A percentile compares a stretch with the other conserved stretches of the same genome.
These are phyloP conservation scores for Groenewaldozyma tartarivorans DNA, from an alignment of 805 yeast species.

Conservation along the genomic window DNA sequence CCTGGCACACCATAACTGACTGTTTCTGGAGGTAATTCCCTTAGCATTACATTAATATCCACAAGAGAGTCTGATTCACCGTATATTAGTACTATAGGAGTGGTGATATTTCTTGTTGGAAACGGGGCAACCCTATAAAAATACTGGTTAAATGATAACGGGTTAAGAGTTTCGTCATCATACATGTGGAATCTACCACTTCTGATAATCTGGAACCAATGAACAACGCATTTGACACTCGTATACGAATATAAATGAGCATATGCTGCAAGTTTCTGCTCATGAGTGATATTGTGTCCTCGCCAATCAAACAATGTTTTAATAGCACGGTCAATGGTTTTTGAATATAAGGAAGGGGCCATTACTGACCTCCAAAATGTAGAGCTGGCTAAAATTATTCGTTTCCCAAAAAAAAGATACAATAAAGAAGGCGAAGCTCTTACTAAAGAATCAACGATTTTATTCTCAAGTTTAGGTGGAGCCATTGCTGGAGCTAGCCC, in stretches of 20 bases:
- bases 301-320: conserved; percentile 71
- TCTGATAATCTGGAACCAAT: conserved; percentile 87
- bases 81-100: conserved; percentile 71
- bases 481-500: conserved; percentile 94
- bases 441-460: conserved; percentile 63
- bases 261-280: conserved; percentile 73
- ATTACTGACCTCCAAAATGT: conserved; percentile 68
- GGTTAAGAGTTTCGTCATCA: conserved; percentile 42
- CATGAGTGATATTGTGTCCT: conserved; percentile 54
- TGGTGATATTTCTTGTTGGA: conserved; percentile 56
- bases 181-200: conserved; percentile 79
- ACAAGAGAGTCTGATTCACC: conserved; percentile 78
- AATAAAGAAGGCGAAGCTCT: conserved; percentile 68
- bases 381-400: conserved; percentile 67
- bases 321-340: conserved; percentile 63
- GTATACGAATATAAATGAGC: conserved; percentile 87
- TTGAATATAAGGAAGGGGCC: conserved; percentile 66
- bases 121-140: conserved; percentile 44
- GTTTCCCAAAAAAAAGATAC: conserved; percentile 61
- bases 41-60: conserved; percentile 68
- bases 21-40: conserved; percentile 48
- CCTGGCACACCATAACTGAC: conserved; percentile 44
- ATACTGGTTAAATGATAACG: conserved; percentile 24
- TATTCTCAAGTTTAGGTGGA: conserved; percentile 74
- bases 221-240: conserved; percentile 86